Evolutionary conservation across 345 rosid genomes (phyloP).

Genomic region (Eucalyptus lansdowneana): DNA sequence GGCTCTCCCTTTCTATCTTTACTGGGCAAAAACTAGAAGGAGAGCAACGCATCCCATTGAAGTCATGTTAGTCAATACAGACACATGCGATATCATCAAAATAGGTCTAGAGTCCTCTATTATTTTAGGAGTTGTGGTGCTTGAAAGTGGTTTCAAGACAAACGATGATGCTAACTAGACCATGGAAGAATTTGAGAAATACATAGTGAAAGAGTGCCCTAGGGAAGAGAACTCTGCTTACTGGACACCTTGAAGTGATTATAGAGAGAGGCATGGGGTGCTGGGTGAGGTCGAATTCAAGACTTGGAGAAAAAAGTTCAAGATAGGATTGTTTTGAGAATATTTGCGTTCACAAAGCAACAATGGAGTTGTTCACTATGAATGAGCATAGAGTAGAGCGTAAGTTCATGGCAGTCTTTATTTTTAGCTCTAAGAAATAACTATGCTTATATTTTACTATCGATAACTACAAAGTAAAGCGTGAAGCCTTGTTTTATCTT

Average conservation of each 20-base stretch:
- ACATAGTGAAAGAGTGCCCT: not conserved
- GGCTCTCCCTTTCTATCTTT: not conserved
- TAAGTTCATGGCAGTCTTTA: too few relatives aligned
- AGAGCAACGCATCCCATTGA: too few relatives aligned
- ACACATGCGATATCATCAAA: not conserved
- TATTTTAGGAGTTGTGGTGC: not conserved
- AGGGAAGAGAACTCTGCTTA: not conserved
- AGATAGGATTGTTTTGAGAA: not conserved
- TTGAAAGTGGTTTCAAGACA: not conserved
- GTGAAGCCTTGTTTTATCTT: too few relatives aligned
- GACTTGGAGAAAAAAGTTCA: not conserved
- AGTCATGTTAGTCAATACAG: not conserved
- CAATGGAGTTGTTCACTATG: too few relatives aligned
- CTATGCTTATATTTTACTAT: too few relatives aligned
- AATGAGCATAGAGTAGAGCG: too few relatives aligned
- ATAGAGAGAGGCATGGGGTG: too few relatives aligned
- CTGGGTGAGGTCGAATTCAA: not conserved
- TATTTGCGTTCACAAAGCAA: too few relatives aligned
- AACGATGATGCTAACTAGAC: fast-evolving
- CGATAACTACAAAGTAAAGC: too few relatives aligned
- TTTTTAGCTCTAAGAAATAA: too few relatives aligned
- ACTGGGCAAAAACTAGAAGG: too few relatives aligned
- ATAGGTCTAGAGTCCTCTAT: not conserved
- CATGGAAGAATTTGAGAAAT: not conserved
- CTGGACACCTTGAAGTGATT: not conserved